Evolutionary conservation across 1,139 yeast species (phyloP).

Genomic region (Ashbya aceris): DNA sequence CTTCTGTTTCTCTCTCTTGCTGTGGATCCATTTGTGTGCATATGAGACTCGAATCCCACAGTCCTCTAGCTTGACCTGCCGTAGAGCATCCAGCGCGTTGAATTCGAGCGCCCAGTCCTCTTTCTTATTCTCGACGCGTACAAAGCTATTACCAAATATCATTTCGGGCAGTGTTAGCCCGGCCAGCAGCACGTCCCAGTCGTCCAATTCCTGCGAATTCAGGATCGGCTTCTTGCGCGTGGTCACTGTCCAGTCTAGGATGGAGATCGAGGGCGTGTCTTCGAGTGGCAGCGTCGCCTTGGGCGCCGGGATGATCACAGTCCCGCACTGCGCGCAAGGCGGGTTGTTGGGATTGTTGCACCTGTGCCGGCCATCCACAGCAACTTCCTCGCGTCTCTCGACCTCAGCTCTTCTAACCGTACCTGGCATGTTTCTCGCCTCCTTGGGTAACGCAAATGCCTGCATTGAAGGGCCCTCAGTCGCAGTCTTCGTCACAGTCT

Average conservation of each 20-base stretch:
- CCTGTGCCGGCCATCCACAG: slow-evolving; percentile 13
- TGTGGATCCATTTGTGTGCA: slow-evolving; percentile 78
- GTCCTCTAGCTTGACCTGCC: slow-evolving; percentile 47
- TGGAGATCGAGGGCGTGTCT: slow-evolving; percentile 57
- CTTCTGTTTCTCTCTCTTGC: slow-evolving; percentile 38
- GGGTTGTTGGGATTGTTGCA: slow-evolving; percentile 33
- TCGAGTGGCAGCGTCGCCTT: slow-evolving; percentile 50
- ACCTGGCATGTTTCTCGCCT: slow-evolving; percentile 4
- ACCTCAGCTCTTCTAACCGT: slow-evolving; percentile 1
- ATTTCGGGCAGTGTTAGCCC: slow-evolving; percentile 90
- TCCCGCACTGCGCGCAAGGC: slow-evolving; percentile 54
- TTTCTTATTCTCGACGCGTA: slow-evolving; percentile 39
- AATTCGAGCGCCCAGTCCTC: slow-evolving; percentile 47
- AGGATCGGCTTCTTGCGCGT: slow-evolving; percentile 72
- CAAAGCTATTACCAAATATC: slow-evolving; percentile 86
- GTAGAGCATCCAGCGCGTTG: slow-evolving; percentile 74
- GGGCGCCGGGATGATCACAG: slow-evolving; percentile 67
- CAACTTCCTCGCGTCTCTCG: slow-evolving; percentile 8
- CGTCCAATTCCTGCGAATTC: slow-evolving; percentile 64
- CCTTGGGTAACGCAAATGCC: not conserved
- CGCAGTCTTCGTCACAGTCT: not conserved
- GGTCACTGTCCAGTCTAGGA: slow-evolving; percentile 67
- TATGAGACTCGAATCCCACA: slow-evolving; percentile 61
- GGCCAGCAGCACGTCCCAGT: slow-evolving; percentile 44
- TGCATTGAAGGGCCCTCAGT: not conserved